Evolutionary conservation across 768 basidiomycete species (phyloP).

Genomic region (Harrya chromipes): DNA sequence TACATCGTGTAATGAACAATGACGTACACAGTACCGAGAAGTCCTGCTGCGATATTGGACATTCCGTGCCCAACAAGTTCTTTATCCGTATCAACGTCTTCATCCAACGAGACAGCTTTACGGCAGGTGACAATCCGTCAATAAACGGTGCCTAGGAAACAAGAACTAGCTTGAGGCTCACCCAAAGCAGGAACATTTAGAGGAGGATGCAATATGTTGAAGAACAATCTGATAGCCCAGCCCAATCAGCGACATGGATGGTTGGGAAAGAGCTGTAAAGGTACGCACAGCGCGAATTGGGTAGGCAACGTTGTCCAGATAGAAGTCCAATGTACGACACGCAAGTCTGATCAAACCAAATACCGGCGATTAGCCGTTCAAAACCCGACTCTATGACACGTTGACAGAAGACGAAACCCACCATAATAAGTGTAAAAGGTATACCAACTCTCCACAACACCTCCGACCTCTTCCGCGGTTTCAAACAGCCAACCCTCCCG

Average conservation of each 20-base stretch:
- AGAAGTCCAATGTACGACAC: slow-evolving; percentile 55
- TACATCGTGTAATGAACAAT: neutral
- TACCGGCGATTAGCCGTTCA: neutral
- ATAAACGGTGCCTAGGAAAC: neutral
- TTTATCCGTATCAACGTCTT: slow-evolving; percentile 87
- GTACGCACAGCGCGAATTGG: slow-evolving; percentile 81
- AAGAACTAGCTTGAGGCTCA: slow-evolving; percentile 25
- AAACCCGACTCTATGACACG: neutral
- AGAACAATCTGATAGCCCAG: slow-evolving; percentile 58
- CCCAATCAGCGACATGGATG: slow-evolving; percentile 20
- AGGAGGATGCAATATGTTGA: slow-evolving; percentile 82
- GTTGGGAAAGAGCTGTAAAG: neutral
- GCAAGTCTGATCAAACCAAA: slow-evolving; percentile 46
- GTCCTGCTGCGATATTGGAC: slow-evolving; percentile 81
- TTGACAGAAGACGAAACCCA: slow-evolving; percentile 31
- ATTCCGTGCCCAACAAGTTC: slow-evolving; percentile 93
- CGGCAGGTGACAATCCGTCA: neutral
- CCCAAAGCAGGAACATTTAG: slow-evolving; percentile 89
- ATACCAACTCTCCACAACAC: slow-evolving; percentile 59
- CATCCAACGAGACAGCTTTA: slow-evolving; percentile 80
- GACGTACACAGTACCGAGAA: slow-evolving; percentile 76
- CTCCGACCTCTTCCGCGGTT: slow-evolving; percentile 32
- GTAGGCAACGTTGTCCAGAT: slow-evolving; percentile 88
- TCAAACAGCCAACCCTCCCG: slow-evolving; percentile 85
- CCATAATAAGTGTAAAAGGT: slow-evolving; percentile 80